These are phyloP conservation scores for Lactifluus subvellereus DNA, from an alignment of 768 basidiomycete genomes.

Conservation along the genomic window DNA sequence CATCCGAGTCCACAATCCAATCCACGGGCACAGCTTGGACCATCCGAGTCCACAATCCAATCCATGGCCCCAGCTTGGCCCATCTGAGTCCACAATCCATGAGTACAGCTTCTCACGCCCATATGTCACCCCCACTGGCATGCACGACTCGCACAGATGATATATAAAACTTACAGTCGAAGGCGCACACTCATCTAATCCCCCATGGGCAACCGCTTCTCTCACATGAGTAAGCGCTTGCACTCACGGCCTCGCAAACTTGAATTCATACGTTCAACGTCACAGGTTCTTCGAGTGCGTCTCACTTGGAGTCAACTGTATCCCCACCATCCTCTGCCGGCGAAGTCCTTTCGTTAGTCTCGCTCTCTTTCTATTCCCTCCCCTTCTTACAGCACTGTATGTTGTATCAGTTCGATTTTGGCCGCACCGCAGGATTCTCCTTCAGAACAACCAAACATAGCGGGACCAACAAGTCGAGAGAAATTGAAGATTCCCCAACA, in stretches of 20 bases:
- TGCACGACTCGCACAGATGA: no score
- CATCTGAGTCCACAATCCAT: no score
- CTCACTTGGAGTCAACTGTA: neutral
- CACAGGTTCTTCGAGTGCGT: constrained; percentile 2
- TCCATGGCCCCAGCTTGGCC: no score
- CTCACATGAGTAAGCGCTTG: constrained; percentile 1
- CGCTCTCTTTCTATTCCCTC: neutral
- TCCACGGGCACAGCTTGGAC: no score
- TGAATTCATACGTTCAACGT: neutral
- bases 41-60: no score
- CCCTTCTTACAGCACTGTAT: neutral
- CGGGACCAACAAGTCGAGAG: no score
- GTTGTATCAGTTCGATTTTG: neutral
- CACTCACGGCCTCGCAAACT: neutral
- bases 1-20: no score
- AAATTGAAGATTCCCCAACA: neutral
- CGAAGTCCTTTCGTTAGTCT: constrained; percentile 11
- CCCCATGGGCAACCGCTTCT: no score
- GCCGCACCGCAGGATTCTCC: neutral
- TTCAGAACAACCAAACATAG: neutral
- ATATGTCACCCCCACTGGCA: no score
- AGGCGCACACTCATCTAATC: no score
- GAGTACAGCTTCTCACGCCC: no score
- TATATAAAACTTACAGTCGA: no score
- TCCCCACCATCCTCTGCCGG: neutral